A percentile compares a stretch with the other conserved stretches of the same genome.
phyloP scores from a whole-genome alignment of 371 early-diverging fungal genomes.

The Mortierella sp. region DNA sequence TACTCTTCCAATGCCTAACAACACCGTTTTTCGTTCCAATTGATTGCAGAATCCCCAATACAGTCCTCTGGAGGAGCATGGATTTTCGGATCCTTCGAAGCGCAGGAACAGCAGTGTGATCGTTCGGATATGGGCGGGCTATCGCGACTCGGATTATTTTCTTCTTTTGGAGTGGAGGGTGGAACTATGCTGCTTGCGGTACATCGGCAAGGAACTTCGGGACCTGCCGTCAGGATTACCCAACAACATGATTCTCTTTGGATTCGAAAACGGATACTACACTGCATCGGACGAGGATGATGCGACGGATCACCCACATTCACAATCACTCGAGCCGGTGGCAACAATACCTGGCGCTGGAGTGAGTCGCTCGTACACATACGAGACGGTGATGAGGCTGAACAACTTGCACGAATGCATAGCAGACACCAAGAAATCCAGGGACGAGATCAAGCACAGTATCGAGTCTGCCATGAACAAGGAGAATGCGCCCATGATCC shows the following conservation, averaged over 20 bases:
- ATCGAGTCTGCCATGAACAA: conserved; percentile 60
- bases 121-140: conserved; percentile 64
- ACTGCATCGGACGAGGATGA: conserved; percentile 61
- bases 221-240: conserved; percentile 62
- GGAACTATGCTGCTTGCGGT: conserved; percentile 63
- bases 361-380: conserved; percentile 66
- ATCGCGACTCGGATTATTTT: conserved; percentile 61
- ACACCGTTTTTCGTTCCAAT: neutral
- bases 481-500: conserved; percentile 59
- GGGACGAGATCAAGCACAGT: conserved; percentile 62
- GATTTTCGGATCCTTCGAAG: conserved; percentile 19
- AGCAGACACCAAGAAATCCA: conserved; percentile 67
- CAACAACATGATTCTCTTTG: conserved; percentile 67
- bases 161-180: conserved; percentile 66
- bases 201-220: conserved; percentile 62
- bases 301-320: conserved; percentile 28
- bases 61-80: conserved; percentile 40
- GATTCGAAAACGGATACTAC: conserved; percentile 70
- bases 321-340: neutral
- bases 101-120: conserved; percentile 40
- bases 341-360: conserved; percentile 17
- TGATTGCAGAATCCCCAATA: conserved; percentile 43
- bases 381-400: conserved; percentile 64
- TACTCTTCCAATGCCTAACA: neutral
- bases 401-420: conserved; percentile 70